Percentiles rank a stretch among this genome's conserved stretches.
phyloP scores from a whole-genome alignment of 495 filamentous ascomycete genomes.

The Friedmanniomyces endolithicus region DNA sequence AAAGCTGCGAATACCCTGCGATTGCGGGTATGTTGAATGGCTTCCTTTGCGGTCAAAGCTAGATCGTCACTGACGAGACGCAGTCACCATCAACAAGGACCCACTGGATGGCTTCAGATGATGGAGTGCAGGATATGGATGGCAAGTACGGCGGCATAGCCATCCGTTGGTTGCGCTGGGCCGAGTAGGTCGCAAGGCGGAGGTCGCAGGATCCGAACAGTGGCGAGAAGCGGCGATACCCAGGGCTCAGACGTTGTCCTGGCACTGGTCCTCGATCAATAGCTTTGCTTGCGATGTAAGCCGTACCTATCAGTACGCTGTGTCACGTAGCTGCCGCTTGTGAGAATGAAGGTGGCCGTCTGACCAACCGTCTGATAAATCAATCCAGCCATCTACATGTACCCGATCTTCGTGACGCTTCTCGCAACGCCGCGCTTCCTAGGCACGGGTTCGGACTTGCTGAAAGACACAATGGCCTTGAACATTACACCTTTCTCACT shows the following conservation, averaged over 20 bases:
- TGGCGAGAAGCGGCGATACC: too few relatives aligned
- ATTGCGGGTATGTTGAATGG: too few relatives aligned
- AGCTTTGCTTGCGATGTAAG: background rate
- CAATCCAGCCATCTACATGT: background rate
- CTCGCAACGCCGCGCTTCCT: slow-evolving; percentile 5
- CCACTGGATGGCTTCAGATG: background rate
- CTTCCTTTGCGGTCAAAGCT: background rate
- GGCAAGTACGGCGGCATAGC: background rate
- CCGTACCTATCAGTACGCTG: background rate
- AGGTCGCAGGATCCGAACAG: too few relatives aligned
- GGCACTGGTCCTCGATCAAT: too few relatives aligned
- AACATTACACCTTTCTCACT: slow-evolving; percentile 5
- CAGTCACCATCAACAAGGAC: background rate
- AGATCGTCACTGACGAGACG: too few relatives aligned
- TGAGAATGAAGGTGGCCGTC: too few relatives aligned
- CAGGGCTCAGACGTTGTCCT: too few relatives aligned
- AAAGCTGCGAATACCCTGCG: too few relatives aligned
- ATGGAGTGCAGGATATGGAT: background rate
- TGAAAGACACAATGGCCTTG: slow-evolving; percentile 18
- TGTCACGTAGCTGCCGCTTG: background rate
- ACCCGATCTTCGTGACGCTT: slow-evolving; percentile 3
- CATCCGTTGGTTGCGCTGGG: background rate
- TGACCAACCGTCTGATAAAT: too few relatives aligned
- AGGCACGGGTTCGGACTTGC: background rate
- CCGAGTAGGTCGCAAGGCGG: background rate